These are phyloP conservation scores for Didymella arachidicola DNA, from an alignment of 2,329 filamentous ascomycete genomes.

Conservation along the genomic window DNA sequence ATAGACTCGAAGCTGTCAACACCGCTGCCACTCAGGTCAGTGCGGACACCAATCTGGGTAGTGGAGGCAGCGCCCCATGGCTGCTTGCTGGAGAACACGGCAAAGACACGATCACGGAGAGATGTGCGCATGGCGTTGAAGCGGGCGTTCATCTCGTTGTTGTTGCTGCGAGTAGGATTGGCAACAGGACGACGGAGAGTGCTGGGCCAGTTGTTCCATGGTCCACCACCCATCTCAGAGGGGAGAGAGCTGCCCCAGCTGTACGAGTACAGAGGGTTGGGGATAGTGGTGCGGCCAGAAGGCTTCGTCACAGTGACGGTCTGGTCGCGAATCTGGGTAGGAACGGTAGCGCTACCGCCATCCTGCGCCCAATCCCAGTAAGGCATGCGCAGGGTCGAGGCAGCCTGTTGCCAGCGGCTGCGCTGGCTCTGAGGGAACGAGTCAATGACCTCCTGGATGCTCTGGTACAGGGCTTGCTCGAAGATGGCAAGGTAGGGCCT, in stretches of 20 bases:
- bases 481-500: slow-evolving; percentile 75
- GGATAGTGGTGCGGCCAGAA: slow-evolving; percentile 48
- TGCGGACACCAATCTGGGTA: slow-evolving; percentile 43
- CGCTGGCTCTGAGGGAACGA: slow-evolving; percentile 52
- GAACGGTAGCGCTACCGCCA: slow-evolving; percentile 38
- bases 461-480: slow-evolving; percentile 58
- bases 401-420: slow-evolving; percentile 52
- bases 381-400: slow-evolving; percentile 53
- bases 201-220: slow-evolving; percentile 41
- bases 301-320: slow-evolving; percentile 56
- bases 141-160: slow-evolving; percentile 46
- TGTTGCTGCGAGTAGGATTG: slow-evolving; percentile 49
- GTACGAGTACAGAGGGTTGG: slow-evolving; percentile 59
- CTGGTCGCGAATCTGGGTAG: slow-evolving; percentile 51
- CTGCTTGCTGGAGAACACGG: slow-evolving; percentile 45
- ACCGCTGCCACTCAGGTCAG: slow-evolving; percentile 37
- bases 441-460: slow-evolving; percentile 53
- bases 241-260: slow-evolving; percentile 61
- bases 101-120: slow-evolving; percentile 49
- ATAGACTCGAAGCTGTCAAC: slow-evolving; percentile 49
- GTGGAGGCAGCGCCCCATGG: slow-evolving; percentile 43
- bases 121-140: slow-evolving; percentile 41
- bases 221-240: slow-evolving; percentile 55
- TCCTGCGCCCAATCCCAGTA: slow-evolving; percentile 60
- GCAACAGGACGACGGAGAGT: slow-evolving; percentile 46